These are phyloP conservation scores for Rugonectria rugulosa DNA, from an alignment of 2,329 filamentous ascomycete species.

Conservation along the genomic window DNA sequence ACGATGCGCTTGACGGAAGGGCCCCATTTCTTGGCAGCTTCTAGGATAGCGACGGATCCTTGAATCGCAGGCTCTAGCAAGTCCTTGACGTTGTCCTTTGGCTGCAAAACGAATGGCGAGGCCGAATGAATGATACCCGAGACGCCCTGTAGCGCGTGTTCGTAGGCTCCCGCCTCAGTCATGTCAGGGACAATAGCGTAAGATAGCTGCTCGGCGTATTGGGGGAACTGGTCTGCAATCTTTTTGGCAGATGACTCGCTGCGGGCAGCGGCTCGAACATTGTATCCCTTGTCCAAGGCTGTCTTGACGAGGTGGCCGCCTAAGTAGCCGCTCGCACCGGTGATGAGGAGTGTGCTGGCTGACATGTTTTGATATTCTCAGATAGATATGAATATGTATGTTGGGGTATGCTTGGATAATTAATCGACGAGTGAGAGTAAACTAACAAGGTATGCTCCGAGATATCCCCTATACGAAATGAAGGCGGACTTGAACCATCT, in stretches of 20 bases:
- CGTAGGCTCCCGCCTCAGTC: constrained; percentile 1
- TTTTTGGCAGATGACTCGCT: constrained; percentile 17
- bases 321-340: constrained; percentile 14
- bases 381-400: background rate
- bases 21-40: constrained; percentile 53
- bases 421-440: background rate
- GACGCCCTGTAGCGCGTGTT: constrained; percentile 33
- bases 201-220: constrained; percentile 11
- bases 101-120: constrained; percentile 75
- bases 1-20: constrained; percentile 69
- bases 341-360: constrained; percentile 8
- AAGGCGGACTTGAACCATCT: background rate
- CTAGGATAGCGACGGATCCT: constrained; percentile 58
- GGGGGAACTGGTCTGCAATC: constrained; percentile 2
- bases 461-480: background rate
- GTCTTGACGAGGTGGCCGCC: constrained; percentile 12
- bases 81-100: constrained; percentile 51
- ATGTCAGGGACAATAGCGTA: constrained; percentile 20
- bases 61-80: constrained; percentile 64
- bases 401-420: background rate
- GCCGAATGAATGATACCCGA: constrained; percentile 73
- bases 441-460: background rate
- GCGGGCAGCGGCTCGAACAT: constrained; percentile 12
- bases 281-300: constrained; percentile 14
- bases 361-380: background rate